These are phyloP conservation scores for Xylaria bambusicola DNA, from an alignment of 495 filamentous ascomycete species.

Conservation along the genomic window DNA sequence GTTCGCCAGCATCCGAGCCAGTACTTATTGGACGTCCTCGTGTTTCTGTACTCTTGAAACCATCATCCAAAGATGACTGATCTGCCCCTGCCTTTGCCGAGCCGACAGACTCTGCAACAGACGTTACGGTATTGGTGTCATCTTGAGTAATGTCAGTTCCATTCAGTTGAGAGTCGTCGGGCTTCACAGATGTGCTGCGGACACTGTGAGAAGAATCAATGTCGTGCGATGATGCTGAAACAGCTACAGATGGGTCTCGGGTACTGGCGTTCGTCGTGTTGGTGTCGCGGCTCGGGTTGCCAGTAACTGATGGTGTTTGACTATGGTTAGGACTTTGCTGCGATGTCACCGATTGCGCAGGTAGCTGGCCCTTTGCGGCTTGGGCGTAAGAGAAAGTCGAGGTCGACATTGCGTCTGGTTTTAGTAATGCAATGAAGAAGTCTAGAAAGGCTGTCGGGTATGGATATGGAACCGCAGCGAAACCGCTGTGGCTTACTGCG, in stretches of 20 bases:
- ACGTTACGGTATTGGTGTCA: slow-evolving; percentile 14
- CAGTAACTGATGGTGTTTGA: slow-evolving; percentile 64
- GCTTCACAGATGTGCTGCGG: slow-evolving; percentile 34
- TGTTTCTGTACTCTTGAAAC: slow-evolving; percentile 24
- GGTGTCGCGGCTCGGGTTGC: slow-evolving; percentile 66
- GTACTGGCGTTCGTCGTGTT: slow-evolving; percentile 52
- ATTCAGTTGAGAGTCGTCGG: slow-evolving; percentile 20
- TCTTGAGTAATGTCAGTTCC: slow-evolving; percentile 24
- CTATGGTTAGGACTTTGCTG: slow-evolving; percentile 70
- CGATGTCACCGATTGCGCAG: slow-evolving; percentile 32
- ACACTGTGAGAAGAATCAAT: slow-evolving; percentile 39
- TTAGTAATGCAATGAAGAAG: slow-evolving; percentile 25
- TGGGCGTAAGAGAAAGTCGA: slow-evolving; percentile 87
- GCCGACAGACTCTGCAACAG: slow-evolving; percentile 23
- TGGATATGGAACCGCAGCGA: slow-evolving; percentile 20
- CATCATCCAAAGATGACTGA: slow-evolving; percentile 26
- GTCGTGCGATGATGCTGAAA: slow-evolving; percentile 65
- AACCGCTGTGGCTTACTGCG: slow-evolving; percentile 27
- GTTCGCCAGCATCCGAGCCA: slow-evolving; percentile 42
- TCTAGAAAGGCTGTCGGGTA: slow-evolving; percentile 18
- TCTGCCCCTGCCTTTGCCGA: slow-evolving; percentile 23
- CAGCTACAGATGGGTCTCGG: slow-evolving; percentile 36
- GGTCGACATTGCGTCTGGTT: slow-evolving; percentile 38
- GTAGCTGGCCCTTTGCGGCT: slow-evolving; percentile 74
- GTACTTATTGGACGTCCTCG: slow-evolving; percentile 33